Base-by-base conservation (phyloP, 1,284 basidiomycete genomes). In the Ganoderma sinense region DNA sequence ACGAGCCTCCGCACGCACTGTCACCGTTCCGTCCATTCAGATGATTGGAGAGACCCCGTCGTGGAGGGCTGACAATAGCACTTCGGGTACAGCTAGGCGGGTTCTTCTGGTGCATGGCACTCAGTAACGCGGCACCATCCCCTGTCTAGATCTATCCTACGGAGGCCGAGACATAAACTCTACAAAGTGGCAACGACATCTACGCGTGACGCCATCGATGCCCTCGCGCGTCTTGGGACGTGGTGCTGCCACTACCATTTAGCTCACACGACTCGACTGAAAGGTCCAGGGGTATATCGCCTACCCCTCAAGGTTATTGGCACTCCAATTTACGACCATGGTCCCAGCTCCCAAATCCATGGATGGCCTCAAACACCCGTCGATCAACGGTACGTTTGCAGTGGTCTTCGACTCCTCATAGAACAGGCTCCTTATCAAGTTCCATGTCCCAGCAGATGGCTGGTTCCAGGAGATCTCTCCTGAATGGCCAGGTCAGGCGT, bases 381-480 rank as follows among this genome's bases (percentile, higher is more conserved):
- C 48, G 13, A 51, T 51, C 5, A 26, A 14, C 23, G 48, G 48
- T 51, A 51, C 23, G 48, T 13, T 3, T 26, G 48, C 48, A 26
- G 23, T 51, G 48, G 23, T 51, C 10, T 51, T 26, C 5, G 45
- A 48, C 45, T n/a, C 11, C 40, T 36, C 7, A 33, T 33, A 33
- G 40, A 20, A n/a, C 20, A 8, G 48, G 48, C 3, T 26, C 11
- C 48, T 51, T 26, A 26, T 13, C 8, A 26, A 26, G 26, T n/a
- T n/a, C n/a, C n/a, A n/a, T n/a, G n/a, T n/a, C n/a, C 8, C 23
- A 51, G 10, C 71, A 94, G 97, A 98, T 86, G 97, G 97, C 82
- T 98, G 97, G 97, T 99, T 98, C 87, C 90, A 94, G 77, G 97
- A 99, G 86, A 94, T 97, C 80, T 97, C 95, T 69, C 90, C 94